phyloP scores from a whole-genome alignment of 2,329 filamentous ascomycete species.

The Macrophomina phaseolina region DNA sequence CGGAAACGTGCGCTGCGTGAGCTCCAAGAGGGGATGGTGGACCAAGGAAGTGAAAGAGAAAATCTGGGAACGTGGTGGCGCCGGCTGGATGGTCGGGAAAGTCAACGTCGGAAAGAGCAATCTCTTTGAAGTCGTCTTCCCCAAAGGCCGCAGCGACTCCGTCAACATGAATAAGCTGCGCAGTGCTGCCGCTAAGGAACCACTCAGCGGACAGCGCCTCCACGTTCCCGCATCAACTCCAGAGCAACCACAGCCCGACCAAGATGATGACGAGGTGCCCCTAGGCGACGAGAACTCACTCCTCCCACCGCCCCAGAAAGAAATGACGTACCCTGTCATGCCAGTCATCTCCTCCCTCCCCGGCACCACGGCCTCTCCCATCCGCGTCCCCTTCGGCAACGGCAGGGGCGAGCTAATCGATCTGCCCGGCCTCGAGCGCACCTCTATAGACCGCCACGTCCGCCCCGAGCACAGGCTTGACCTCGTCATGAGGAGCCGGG shows the following conservation, averaged over 20 bases:
- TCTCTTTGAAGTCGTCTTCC: conserved; percentile 85
- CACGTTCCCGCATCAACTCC: conserved; percentile 33
- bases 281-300: conserved; percentile 52
- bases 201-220: neutral
- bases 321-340: conserved; percentile 80
- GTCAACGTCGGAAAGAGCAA: conserved; percentile 97
- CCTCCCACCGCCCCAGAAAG: conserved; percentile 76
- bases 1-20: conserved; percentile 86
- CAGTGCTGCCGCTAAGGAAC: conserved; percentile 39
- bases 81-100: conserved; percentile 96
- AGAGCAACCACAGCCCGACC: conserved; percentile 16
- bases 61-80: conserved; percentile 82
- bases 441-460: conserved; percentile 73
- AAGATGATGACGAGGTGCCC: neutral
- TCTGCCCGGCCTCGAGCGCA: conserved; percentile 81
- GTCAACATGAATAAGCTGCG: conserved; percentile 43
- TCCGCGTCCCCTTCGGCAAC: conserved; percentile 86
- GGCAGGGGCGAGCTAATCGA: conserved; percentile 92
- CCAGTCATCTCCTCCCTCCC: conserved; percentile 85
- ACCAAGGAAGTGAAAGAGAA: conserved; percentile 84
- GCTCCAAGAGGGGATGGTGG: conserved; percentile 88
- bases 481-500: conserved; percentile 78
- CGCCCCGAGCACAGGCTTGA: conserved; percentile 67
- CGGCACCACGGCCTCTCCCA: conserved; percentile 93
- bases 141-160: conserved; percentile 63